Evolutionary conservation across 352 stramenopile species (phyloP), one percentile per base, ranked within the genome.

Genomic region (Phytophthora pluvialis): DNA sequence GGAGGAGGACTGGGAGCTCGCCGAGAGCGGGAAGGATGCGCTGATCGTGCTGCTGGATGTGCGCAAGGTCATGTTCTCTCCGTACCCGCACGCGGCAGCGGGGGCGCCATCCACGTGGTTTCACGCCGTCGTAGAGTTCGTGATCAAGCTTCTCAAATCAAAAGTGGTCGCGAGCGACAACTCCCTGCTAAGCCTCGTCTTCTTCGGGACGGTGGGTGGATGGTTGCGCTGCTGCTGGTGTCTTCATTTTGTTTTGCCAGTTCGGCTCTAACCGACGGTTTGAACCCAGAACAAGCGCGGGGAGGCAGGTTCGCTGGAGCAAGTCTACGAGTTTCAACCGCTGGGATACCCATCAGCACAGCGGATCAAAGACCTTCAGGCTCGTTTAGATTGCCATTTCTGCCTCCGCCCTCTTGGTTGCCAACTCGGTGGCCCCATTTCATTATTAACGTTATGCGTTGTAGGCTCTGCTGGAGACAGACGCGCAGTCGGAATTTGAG

Each of bases 111-210:
- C 64, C 11, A 88, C 75, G 21, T 95, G 87, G 87, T 91, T 95
- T 48, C 79, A 91, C 50, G 84, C 84, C 8, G 72, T 88, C 15
- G 57, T 93, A 21, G 69, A 90, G 33, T 75, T 95, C 28, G 62
- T 92, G 13, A 66, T 88, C 25, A 89, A 85, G 54, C 69, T 92
- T 5, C 61, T 89, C 11, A 93, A 95, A 70, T 70, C 79, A 21
- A 95, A 95, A 74, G 73, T 95, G 32, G 70, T 95, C 39, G 87
- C 83, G 7, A 86, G 67, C 54, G 87, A 95, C 70, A 91, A 89
- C 51, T 95, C 87, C 47, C 68, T 93, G 58, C 64, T 93, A 13
- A 86, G 87, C 39, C 68, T 93, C 43, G 71, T 88, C 18, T 88
- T 95, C 58, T 93, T 95, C 45, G 87, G 87, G 28, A 85, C 81